phyloP scores from a whole-genome alignment of 345 rosid species.

The Gossypium herbaceum region DNA sequence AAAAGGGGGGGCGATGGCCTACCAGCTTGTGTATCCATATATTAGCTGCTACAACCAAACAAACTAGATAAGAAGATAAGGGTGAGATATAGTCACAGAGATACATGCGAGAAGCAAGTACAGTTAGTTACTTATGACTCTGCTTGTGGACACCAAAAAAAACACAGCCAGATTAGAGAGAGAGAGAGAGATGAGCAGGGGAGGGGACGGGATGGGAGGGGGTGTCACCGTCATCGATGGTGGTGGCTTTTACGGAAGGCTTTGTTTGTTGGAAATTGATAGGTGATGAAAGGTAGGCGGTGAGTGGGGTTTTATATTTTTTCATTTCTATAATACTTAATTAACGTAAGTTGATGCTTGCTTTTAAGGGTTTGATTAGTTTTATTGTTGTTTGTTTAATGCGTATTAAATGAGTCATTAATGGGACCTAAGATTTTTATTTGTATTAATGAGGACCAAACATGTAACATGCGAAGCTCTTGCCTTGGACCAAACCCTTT shows the following conservation, averaged over 20 bases:
- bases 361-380: background rate
- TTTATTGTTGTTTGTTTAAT: background rate
- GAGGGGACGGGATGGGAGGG: background rate
- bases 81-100: background rate
- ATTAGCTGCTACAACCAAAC: slow-evolving; percentile 4
- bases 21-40: slow-evolving; percentile 2
- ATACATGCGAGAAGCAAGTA: slow-evolving; percentile 11
- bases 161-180: background rate
- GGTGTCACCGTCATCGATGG: slow-evolving; percentile 34
- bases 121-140: background rate
- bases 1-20: slow-evolving; percentile 11
- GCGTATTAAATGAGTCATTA: background rate
- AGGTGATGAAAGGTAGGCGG: slow-evolving; percentile 37
- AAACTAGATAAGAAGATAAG: slow-evolving; percentile 36
- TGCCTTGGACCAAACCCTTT: background rate
- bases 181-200: slow-evolving; percentile 5
- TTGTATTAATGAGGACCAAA: background rate
- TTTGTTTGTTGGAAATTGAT: slow-evolving; percentile 29
- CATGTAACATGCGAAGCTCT: background rate
- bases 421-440: background rate
- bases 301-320: slow-evolving; percentile 9
- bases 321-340: background rate
- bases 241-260: slow-evolving; percentile 32
- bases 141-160: slow-evolving; percentile 30
- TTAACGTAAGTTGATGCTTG: background rate